Percentiles rank a stretch among this genome's conserved stretches.
Evolutionary conservation across 495 filamentous ascomycete genomes (phyloP).

Genomic region (Diplogelasinospora grovesii): DNA sequence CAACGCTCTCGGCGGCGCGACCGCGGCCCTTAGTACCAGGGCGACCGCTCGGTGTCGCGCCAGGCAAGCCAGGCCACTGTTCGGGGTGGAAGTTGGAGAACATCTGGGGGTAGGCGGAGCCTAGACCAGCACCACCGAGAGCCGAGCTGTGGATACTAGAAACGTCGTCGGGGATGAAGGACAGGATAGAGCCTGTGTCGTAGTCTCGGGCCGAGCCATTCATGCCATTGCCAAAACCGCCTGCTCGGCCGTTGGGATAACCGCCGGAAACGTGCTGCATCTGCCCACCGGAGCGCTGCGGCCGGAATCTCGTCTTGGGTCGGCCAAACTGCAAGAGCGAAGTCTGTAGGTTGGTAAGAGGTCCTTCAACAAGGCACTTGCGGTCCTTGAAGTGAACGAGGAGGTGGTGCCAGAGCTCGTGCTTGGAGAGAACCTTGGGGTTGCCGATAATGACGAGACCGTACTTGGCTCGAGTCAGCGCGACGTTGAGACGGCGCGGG

Average conservation of each 20-base stretch:
- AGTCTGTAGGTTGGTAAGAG: conserved; percentile 91
- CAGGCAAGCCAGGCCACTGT: conserved; percentile 77
- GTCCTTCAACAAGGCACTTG: conserved; percentile 93
- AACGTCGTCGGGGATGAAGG: conserved; percentile 96
- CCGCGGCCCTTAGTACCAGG: conserved; percentile 49
- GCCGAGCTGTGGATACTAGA: conserved; percentile 93
- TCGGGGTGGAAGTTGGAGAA: conserved; percentile 87
- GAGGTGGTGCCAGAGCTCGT: conserved; percentile 96
- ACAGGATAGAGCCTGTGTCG: conserved; percentile 79
- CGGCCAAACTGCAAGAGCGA: conserved; percentile 92
- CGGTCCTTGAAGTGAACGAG: conserved; percentile 96
- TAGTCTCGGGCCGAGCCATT: conserved; percentile 62
- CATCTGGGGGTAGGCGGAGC: conserved; percentile 84
- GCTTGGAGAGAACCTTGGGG: conserved; percentile 95
- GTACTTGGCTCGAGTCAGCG: conserved; percentile 93
- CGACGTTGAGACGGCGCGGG: conserved; percentile 97
- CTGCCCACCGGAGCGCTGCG: conserved; percentile 59
- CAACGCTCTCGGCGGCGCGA: conserved; percentile 65
- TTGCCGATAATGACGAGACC: conserved; percentile 95
- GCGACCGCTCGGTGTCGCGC: conserved; percentile 52
- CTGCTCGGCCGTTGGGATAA: conserved; percentile 48
- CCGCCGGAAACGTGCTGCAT: conserved; percentile 63
- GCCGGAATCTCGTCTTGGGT: conserved; percentile 86
- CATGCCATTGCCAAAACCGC: conserved; percentile 31
- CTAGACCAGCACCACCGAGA: conserved; percentile 70